Evolutionary conservation across 129 eudicot genomes (phyloP).

Genomic region (Flaveria ramosissima): DNA sequence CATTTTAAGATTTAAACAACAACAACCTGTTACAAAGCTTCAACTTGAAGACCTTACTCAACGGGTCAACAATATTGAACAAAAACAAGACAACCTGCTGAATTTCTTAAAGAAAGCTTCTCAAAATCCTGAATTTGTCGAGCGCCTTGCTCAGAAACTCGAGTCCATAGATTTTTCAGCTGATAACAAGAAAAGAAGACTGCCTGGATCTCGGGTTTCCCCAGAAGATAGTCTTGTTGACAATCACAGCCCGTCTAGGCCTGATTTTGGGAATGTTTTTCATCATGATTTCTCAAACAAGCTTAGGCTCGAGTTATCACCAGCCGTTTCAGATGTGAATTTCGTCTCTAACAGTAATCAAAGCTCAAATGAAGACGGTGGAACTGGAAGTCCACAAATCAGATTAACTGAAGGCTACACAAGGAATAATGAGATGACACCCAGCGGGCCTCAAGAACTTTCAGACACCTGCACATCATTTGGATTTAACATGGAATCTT

Average conservation of each 20-base stretch:
- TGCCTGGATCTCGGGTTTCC: conserved; percentile 47
- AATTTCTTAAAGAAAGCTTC: conserved; percentile 53
- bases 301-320: conserved; percentile 68
- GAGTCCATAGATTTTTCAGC: conserved; percentile 80
- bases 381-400: conserved; percentile 58
- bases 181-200: conserved; percentile 70
- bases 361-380: conserved; percentile 73
- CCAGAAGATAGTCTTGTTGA: conserved; percentile 52
- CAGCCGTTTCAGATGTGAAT: conserved; percentile 78
- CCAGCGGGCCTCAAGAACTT: conserved; percentile 54
- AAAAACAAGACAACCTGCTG: conserved; percentile 61
- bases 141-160: conserved; percentile 61
- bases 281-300: conserved; percentile 65
- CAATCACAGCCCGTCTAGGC: conserved; percentile 56
- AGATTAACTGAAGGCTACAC: conserved; percentile 39
- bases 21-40: conserved; percentile 55
- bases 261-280: conserved; percentile 54
- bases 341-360: conserved; percentile 80
- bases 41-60: conserved; percentile 71
- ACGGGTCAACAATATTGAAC: conserved; percentile 57
- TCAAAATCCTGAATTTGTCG: conserved; percentile 65
- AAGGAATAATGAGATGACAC: conserved; percentile 31
- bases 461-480: conserved; percentile 83
- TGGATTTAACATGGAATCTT: conserved; percentile 58
- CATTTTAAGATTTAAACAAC: conserved; percentile 52